Percentiles rank a stretch among this genome's conserved stretches.
These are phyloP conservation scores for Euclidium syriacum DNA, from an alignment of 345 rosid genomes.

Conservation along the genomic window DNA sequence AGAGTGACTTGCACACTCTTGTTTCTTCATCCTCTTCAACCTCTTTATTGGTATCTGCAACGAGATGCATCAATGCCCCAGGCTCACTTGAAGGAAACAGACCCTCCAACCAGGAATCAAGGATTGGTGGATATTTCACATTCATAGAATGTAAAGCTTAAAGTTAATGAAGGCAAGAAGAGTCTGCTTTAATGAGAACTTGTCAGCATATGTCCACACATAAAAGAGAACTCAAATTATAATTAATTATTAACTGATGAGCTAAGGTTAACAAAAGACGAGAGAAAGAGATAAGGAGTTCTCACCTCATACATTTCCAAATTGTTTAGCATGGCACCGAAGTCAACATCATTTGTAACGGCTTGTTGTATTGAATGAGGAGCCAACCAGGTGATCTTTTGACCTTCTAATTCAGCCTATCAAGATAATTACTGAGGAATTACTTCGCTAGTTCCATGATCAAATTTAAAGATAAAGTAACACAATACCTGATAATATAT, in stretches of 20 bases:
- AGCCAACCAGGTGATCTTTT: constrained; percentile 90
- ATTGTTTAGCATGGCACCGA: constrained; percentile 69
- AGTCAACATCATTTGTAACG: constrained; percentile 86
- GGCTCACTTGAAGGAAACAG: constrained; percentile 87
- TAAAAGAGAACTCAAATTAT: not conserved
- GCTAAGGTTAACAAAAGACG: not conserved
- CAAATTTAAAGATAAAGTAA: not conserved
- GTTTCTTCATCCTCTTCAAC: constrained; percentile 92
- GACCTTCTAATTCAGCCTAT: constrained; percentile 96
- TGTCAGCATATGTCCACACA: not conserved
- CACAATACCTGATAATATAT: constrained; percentile 80
- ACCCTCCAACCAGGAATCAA: constrained; percentile 85
- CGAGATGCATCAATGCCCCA: constrained; percentile 88
- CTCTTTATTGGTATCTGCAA: constrained; percentile 53
- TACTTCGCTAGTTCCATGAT: not conserved
- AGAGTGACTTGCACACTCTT: constrained; percentile 65
- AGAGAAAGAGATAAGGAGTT: not conserved
- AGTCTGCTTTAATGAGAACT: constrained; percentile 51
- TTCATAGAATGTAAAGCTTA: constrained; percentile 74
- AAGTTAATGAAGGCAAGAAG: constrained; percentile 79
- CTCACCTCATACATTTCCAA: constrained; percentile 92
- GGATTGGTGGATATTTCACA: constrained; percentile 86
- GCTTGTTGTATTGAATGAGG: constrained; percentile 95
- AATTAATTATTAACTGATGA: not conserved
- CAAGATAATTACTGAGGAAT: constrained; percentile 12